A percentile compares a stretch with the other conserved stretches of the same genome.
phyloP scores from a whole-genome alignment of 2,329 filamentous ascomycete species.

The Dryadomyces quercus-mongolicae region DNA sequence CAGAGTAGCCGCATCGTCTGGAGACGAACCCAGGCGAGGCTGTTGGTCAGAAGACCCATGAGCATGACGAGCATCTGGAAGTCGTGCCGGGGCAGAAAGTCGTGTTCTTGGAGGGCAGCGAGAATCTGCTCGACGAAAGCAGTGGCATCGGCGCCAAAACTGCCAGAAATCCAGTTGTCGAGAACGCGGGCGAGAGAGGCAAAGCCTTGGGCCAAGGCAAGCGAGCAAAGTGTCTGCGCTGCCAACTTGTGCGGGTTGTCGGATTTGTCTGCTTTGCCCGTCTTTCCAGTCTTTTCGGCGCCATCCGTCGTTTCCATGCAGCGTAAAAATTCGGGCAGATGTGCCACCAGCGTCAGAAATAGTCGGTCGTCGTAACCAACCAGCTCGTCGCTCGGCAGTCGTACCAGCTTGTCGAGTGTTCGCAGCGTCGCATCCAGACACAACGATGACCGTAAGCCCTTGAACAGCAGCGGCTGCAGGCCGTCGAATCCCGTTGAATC shows the following conservation, averaged over 20 bases:
- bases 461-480: conserved; percentile 75
- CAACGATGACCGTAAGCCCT: conserved; percentile 76
- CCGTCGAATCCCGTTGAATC: conserved; percentile 74
- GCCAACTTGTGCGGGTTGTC: conserved; percentile 20
- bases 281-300: neutral
- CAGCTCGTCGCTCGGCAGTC: conserved; percentile 65
- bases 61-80: conserved; percentile 80
- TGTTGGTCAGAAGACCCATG: conserved; percentile 84
- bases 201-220: conserved; percentile 62
- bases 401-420: conserved; percentile 66
- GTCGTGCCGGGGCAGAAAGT: conserved; percentile 73
- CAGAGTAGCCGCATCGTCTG: conserved; percentile 88
- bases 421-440: conserved; percentile 69
- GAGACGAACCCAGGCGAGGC: conserved; percentile 76
- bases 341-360: conserved; percentile 81
- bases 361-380: conserved; percentile 74
- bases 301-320: conserved; percentile 57
- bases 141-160: conserved; percentile 30
- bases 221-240: conserved; percentile 56
- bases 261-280: conserved; percentile 20
- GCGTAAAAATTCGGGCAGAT: conserved; percentile 61
- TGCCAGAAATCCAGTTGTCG: conserved; percentile 49
- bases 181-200: conserved; percentile 56
- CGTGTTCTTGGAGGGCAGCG: conserved; percentile 53
- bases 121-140: conserved; percentile 70